Percentiles rank a stretch among this genome's conserved stretches.
Conservation (phyloP, 73 alveolate species). For the Diophrys appendiculata region DNA sequence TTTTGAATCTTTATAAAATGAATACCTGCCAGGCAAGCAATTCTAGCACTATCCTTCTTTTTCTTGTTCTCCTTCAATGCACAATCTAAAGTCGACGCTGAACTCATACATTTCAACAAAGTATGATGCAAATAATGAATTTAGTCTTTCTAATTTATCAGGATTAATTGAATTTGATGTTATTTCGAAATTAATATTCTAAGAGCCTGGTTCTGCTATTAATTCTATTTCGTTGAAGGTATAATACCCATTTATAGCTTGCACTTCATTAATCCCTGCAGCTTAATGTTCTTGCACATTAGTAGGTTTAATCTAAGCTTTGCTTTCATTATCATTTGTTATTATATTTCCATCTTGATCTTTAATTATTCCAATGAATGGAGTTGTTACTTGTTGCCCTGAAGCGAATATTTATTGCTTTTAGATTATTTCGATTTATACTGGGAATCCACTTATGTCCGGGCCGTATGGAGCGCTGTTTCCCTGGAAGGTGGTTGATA, state of each 20-base stretch:
- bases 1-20: not conserved
- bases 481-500: not conserved
- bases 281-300: not conserved
- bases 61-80: not conserved
- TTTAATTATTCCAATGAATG: not conserved
- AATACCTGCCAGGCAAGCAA: not conserved
- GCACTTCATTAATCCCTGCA: not conserved
- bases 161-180: not conserved
- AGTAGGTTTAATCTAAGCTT: not conserved
- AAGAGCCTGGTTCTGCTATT: not conserved
- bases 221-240: not conserved
- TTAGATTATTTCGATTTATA: not conserved
- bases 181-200: not conserved
- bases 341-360: not conserved
- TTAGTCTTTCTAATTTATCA: not conserved
- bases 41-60: not conserved
- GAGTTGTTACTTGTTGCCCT: not conserved
- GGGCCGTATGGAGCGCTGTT: slow-evolving; percentile 22
- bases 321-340: not conserved
- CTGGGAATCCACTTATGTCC: slow-evolving; percentile 18
- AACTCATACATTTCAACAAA: not conserved
- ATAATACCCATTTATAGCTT: not conserved
- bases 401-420: not conserved
- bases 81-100: not conserved
- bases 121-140: not conserved